phyloP scores from a whole-genome alignment of 495 filamentous ascomycete genomes.

The Aspergillus wentii region DNA sequence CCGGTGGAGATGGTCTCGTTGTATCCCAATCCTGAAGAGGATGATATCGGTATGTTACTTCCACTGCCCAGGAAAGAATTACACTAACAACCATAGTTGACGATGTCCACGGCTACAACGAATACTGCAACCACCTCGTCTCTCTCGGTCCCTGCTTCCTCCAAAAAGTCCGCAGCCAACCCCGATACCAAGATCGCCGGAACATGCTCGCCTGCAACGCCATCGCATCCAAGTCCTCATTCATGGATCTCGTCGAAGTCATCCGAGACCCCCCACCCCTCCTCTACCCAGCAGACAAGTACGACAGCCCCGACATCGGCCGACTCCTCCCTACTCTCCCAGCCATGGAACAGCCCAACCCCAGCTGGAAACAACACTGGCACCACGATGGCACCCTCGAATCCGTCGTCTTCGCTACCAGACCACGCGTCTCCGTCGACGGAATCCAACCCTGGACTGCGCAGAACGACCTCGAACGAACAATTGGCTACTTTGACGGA shows the following conservation, averaged over 20 bases:
- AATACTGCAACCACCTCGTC: constrained; percentile 13
- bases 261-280: neutral
- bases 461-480: neutral
- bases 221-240: constrained; percentile 8
- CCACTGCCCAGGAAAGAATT: neutral
- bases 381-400: constrained; percentile 1
- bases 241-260: constrained; percentile 7
- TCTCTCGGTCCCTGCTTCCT: constrained; percentile 11
- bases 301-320: neutral
- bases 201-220: constrained; percentile 6
- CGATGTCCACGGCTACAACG: constrained; percentile 6
- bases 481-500: constrained; percentile 4
- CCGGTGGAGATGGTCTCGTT: constrained; percentile 4
- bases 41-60: neutral
- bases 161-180: constrained; percentile 3
- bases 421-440: neutral
- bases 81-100: neutral
- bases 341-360: constrained; percentile 1
- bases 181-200: constrained; percentile 2
- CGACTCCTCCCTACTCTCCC: neutral
- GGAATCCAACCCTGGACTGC: neutral
- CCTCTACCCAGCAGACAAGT: constrained; percentile 2
- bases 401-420: neutral
- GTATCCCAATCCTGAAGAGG: constrained; percentile 1
- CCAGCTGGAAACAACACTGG: constrained; percentile 7